Conservation (phyloP, 768 basidiomycete species). For the Pilatotrama ljubarskyi region DNA sequence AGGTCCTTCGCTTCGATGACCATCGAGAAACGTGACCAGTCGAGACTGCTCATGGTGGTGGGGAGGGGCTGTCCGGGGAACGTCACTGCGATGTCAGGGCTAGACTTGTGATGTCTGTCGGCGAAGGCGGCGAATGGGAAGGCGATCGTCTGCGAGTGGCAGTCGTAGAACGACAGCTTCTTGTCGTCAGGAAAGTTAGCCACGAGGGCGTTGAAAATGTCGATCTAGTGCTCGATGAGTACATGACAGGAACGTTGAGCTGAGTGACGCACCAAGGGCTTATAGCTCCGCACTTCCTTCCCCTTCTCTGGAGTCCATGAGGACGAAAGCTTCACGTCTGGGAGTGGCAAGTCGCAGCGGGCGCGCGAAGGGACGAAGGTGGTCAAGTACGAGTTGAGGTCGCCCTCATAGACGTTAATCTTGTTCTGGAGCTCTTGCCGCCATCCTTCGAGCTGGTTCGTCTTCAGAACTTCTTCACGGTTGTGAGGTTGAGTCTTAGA, state of each 20-base stretch:
- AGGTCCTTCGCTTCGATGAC: conserved; percentile 3
- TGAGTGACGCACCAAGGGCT: background rate
- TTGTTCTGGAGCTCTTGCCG: background rate
- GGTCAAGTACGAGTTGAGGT: background rate
- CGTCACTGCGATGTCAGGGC: background rate
- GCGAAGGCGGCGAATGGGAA: conserved; percentile 18
- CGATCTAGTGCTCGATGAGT: background rate
- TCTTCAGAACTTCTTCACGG: background rate
- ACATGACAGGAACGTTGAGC: too few species aligned
- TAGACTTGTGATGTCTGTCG: background rate
- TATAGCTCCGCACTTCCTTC: background rate
- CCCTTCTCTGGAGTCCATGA: background rate
- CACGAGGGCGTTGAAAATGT: background rate
- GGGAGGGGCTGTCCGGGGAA: background rate
- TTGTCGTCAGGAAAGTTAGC: background rate
- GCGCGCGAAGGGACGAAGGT: background rate
- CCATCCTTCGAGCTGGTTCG: background rate
- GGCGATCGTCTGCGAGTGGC: background rate
- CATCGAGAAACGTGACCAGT: conserved; percentile 6
- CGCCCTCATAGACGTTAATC: background rate
- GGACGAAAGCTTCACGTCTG: background rate
- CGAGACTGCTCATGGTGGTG: background rate
- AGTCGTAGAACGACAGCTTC: conserved; percentile 8
- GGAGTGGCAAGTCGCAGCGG: background rate
- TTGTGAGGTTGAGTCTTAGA: background rate